Conservation (phyloP, 768 basidiomycete species). For the Lactarius sanguifluus region DNA sequence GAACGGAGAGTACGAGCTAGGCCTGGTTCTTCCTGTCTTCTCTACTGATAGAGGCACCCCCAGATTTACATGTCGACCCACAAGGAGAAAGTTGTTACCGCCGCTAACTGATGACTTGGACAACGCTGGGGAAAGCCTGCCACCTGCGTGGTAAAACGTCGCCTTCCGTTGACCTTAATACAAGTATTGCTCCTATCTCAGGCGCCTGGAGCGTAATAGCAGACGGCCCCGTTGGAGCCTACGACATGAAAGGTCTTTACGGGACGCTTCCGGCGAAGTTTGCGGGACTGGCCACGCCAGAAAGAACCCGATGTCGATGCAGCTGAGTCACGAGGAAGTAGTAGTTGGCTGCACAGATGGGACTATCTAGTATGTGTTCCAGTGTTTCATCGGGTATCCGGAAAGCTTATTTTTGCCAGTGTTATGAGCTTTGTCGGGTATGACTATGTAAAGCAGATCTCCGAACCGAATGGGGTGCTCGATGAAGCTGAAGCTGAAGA, state of each 20-base stretch:
- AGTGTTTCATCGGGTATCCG: not conserved
- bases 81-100: conserved; percentile 48
- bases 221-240: conserved; percentile 36
- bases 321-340: conserved; percentile 85
- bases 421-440: conserved; percentile 66
- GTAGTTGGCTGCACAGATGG: conserved; percentile 91
- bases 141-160: conserved; percentile 28
- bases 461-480: conserved; percentile 11
- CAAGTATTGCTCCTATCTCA: conserved; percentile 60
- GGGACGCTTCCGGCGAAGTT: conserved; percentile 69
- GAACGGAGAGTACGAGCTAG: conserved; percentile 65
- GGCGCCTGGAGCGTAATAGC: conserved; percentile 79
- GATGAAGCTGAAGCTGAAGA: conserved; percentile 5
- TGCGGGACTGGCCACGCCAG: conserved; percentile 76
- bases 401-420: conserved; percentile 35
- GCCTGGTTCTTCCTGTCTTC: conserved; percentile 6
- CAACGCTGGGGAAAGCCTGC: conserved; percentile 28
- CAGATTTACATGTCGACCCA: conserved; percentile 87
- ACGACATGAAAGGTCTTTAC: conserved; percentile 55
- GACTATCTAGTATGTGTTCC: conserved; percentile 74
- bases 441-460: conserved; percentile 44
- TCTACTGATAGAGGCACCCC: conserved; percentile 1
- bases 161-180: conserved; percentile 59
- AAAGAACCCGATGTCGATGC: conserved; percentile 97
- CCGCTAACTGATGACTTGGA: conserved; percentile 33